Percentiles rank a stretch among this genome's conserved stretches.
These are phyloP conservation scores for Pezicula rhizophila DNA, from an alignment of 2,329 filamentous ascomycete species.

Conservation along the genomic window DNA sequence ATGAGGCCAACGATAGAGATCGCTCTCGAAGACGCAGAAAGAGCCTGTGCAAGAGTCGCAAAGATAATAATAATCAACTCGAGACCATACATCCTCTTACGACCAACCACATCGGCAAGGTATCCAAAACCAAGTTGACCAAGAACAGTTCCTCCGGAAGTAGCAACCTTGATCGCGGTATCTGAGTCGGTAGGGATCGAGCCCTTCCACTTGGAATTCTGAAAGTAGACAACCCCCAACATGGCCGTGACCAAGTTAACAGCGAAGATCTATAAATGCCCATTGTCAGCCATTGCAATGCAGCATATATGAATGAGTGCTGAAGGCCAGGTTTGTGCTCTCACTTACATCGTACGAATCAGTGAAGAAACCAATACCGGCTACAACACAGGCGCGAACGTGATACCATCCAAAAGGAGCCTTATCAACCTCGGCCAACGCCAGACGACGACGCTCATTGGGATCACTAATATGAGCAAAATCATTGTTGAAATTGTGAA, in stretches of 20 bases:
- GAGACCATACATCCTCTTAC: conserved; percentile 73
- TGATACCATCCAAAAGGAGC: conserved; percentile 83
- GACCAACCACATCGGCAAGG: conserved; percentile 70
- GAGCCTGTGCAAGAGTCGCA: conserved; percentile 65
- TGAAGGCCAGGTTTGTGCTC: neutral
- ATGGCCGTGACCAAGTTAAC: conserved; percentile 25
- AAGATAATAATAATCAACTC: conserved; percentile 78
- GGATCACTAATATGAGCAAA: conserved; percentile 60
- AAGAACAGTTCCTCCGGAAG: conserved; percentile 75
- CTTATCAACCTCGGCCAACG: conserved; percentile 76
- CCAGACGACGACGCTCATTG: conserved; percentile 72
- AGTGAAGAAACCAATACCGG: conserved; percentile 84
- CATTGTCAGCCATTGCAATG: conserved; percentile 24
- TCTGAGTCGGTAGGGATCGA: conserved; percentile 62
- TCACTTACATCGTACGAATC: conserved; percentile 77
- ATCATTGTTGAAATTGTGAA: conserved; percentile 71
- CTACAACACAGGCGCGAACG: conserved; percentile 68
- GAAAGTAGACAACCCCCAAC: conserved; percentile 23
- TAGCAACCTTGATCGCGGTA: conserved; percentile 80
- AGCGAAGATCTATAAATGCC: conserved; percentile 27
- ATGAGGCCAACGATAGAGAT: conserved; percentile 60
- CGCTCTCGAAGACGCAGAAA: conserved; percentile 56
- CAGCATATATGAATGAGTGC: conserved; percentile 40
- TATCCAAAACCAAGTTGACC: conserved; percentile 77
- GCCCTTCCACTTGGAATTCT: conserved; percentile 30